Percentiles rank a stretch among this genome's conserved stretches.
These are phyloP conservation scores for Diaporthe destruens DNA, from an alignment of 2,329 filamentous ascomycete species.

Conservation along the genomic window DNA sequence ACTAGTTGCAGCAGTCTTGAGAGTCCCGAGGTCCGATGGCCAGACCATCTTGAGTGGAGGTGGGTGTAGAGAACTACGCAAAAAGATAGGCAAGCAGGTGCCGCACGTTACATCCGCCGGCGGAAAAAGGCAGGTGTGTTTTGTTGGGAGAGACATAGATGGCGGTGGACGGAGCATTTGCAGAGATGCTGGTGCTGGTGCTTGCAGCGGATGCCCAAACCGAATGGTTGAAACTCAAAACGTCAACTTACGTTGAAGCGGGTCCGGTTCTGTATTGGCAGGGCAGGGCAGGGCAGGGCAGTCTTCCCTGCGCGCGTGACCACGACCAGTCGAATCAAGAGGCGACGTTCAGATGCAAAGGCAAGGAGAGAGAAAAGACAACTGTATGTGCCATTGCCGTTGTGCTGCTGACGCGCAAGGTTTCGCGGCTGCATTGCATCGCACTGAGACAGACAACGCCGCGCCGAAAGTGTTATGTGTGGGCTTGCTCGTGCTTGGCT, in stretches of 20 bases:
- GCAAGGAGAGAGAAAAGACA: not conserved
- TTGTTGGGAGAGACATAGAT: not conserved
- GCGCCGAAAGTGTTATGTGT: not conserved
- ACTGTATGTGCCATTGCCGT: not conserved
- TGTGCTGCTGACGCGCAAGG: slow-evolving; percentile 2
- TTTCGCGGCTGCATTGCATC: slow-evolving; percentile 11
- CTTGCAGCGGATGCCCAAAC: not conserved
- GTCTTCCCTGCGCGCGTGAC: slow-evolving; percentile 1
- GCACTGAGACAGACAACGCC: slow-evolving; percentile 16
- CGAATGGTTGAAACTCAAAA: not conserved
- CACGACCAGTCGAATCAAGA: not conserved
- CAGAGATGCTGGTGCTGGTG: not conserved
- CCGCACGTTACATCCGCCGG: not conserved
- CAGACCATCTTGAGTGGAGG: no score
- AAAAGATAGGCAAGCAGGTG: not conserved
- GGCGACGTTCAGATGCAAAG: not conserved
- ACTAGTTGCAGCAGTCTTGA: no score
- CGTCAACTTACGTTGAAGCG: not conserved
- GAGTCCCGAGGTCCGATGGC: not conserved
- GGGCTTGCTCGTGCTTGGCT: not conserved
- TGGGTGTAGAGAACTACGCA: not conserved
- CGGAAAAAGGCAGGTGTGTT: not conserved
- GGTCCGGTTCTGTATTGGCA: not conserved
- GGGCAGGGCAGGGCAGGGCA: not conserved
- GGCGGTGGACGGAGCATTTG: no score